Evolutionary conservation across 75 land plant species (phyloP).

Genomic region (Pinus taeda): DNA sequence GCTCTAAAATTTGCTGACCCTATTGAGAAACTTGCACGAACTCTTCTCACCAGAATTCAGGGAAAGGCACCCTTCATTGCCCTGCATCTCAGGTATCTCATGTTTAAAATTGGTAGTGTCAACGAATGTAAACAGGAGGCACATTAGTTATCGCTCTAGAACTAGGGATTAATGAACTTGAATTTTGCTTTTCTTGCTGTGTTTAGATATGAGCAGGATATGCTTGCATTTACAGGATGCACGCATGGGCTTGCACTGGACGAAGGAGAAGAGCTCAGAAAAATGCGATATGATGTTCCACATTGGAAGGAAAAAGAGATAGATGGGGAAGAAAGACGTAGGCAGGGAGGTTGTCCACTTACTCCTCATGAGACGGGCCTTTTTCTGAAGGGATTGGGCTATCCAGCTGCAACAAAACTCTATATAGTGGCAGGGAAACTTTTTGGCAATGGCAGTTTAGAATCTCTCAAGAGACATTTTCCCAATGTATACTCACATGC

Average conservation of each 20-base stretch:
- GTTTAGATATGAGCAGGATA: constrained; percentile 42
- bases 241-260: constrained; percentile 24
- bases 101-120: neutral
- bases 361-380: constrained; percentile 46
- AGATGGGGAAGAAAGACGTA: constrained; percentile 37
- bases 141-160: neutral
- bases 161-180: neutral
- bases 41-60: constrained; percentile 21
- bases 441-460: constrained; percentile 28
- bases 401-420: constrained; percentile 29
- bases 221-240: constrained; percentile 56
- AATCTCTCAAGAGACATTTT: constrained; percentile 13
- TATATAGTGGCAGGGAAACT: constrained; percentile 39
- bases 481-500: constrained; percentile 43
- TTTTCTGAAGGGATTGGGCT: constrained; percentile 38
- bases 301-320: constrained; percentile 62
- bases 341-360: constrained; percentile 45
- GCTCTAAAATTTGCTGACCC: constrained; percentile 31
- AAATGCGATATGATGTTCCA: constrained; percentile 38
- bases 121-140: neutral
- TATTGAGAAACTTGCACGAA: constrained; percentile 25
- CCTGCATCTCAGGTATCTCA: constrained; percentile 36
- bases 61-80: constrained; percentile 25
- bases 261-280: constrained; percentile 36
- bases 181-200: constrained; percentile 1